Conservation (phyloP, 805 yeast genomes). For the Metschnikowia noctiluminum region DNA sequence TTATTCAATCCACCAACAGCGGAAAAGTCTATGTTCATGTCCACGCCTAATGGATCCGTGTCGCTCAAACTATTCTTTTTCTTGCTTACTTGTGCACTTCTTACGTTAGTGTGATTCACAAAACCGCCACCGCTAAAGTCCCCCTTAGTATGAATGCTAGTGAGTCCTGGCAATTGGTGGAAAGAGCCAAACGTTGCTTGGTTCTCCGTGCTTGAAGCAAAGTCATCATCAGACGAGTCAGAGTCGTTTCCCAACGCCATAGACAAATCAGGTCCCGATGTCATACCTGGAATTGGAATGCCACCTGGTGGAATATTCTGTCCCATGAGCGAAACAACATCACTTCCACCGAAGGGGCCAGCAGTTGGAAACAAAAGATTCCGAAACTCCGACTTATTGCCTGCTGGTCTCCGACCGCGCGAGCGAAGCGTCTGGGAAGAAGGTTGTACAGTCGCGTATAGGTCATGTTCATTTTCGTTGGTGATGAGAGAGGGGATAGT, state of each 20-base stretch:
- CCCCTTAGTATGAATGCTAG: constrained; percentile 2
- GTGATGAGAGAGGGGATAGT: constrained; percentile 78
- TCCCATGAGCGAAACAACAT: constrained; percentile 81
- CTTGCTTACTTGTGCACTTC: constrained; percentile 35
- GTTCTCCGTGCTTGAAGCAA: constrained; percentile 13
- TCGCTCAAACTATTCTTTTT: constrained; percentile 64
- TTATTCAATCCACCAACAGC: constrained; percentile 90
- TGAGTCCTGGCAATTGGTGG: constrained; percentile 7
- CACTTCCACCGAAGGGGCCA: constrained; percentile 98
- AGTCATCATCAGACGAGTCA: constrained; percentile 64
- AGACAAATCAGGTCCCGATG: constrained; percentile 19
- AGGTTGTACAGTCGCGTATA: constrained; percentile 9
- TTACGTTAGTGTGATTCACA: constrained; percentile 28
- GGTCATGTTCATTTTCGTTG: constrained; percentile 34
- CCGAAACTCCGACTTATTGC: constrained; percentile 45
- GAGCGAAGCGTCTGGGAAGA: constrained; percentile 23
- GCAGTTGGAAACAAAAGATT: constrained; percentile 86
- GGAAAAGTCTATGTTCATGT: constrained; percentile 77
- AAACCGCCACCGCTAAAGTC: constrained; percentile 11
- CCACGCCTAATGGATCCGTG: constrained; percentile 89
- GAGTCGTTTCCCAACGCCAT: constrained; percentile 46
- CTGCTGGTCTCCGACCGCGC: constrained; percentile 26
- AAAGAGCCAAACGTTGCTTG: neutral
- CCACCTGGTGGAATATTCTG: constrained; percentile 55
- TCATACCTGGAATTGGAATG: constrained; percentile 35